These are phyloP conservation scores for Ustilago hordei DNA, from an alignment of 1,284 basidiomycete genomes.

Conservation along the genomic window DNA sequence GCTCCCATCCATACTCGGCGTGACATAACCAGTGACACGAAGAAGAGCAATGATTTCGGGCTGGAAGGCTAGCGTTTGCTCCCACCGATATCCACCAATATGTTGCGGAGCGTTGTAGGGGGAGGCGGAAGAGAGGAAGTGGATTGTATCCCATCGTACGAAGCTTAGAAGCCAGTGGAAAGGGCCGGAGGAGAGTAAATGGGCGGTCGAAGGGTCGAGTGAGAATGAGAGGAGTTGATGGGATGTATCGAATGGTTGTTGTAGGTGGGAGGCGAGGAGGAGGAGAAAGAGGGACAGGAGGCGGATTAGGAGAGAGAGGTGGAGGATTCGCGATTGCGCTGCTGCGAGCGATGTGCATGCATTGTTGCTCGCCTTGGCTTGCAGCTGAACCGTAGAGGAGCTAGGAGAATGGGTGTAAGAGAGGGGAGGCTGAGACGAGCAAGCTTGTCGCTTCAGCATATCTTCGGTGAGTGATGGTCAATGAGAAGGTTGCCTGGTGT, in stretches of 20 bases:
- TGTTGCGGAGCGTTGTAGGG: constrained; percentile 15
- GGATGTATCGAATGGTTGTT: constrained; percentile 61
- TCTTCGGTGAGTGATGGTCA: not conserved
- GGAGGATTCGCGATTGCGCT: constrained; percentile 20
- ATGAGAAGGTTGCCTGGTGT: not conserved
- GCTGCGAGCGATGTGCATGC: not conserved
- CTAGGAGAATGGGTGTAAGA: not conserved
- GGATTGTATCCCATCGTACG: constrained; percentile 89
- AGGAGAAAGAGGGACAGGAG: constrained; percentile 26
- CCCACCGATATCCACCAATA: constrained; percentile 75
- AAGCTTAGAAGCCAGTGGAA: constrained; percentile 50
- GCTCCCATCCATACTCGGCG: constrained; percentile 13
- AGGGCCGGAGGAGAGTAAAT: constrained; percentile 12
- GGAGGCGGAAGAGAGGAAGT: constrained; percentile 74
- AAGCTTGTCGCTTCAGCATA: constrained; percentile 16
- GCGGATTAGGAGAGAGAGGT: constrained; percentile 27
- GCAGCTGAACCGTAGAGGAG: no score
- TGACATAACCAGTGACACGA: constrained; percentile 30
- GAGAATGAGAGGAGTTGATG: constrained; percentile 44
- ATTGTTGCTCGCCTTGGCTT: not conserved
- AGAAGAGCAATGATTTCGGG: constrained; percentile 73
- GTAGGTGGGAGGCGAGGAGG: constrained; percentile 23
- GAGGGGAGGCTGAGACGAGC: constrained; percentile 8
- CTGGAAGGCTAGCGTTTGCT: constrained; percentile 90
- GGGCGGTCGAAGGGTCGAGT: constrained; percentile 20